Base-by-base conservation (phyloP, 2,329 filamentous ascomycete species). In the Zalaria obscura region DNA sequence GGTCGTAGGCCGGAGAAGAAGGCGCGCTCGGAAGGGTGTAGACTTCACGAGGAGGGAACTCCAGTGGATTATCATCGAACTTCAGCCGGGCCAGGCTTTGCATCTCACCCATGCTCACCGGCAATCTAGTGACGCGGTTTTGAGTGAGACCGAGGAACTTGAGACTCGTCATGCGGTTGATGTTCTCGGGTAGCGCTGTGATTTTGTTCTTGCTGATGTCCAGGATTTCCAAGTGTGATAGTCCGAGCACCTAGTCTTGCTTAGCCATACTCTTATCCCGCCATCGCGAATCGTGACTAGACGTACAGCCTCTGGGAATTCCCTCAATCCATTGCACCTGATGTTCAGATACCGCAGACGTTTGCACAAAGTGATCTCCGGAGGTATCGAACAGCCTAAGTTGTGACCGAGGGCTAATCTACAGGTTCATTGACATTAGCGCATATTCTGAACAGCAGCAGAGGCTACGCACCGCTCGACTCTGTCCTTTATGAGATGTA, bases 121-220 rank as follows among this genome's bases (percentile, higher is more conserved):
- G 89, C 11, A 96, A 67, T 50, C 88, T 80, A 48, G 85, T 79
- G 51, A 96, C 85, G 45, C 81, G 76, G 58, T 95, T 95, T 56
- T 83, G 84, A 50, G 84, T 82, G 31, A 95, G 74, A 2, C 87
- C 88, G 41, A 96, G 69, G 10, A 95, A 88, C 56, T 93, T 93
- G 48, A 96, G 67, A 2, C 85, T 93, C 4, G 79, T 80, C 53
- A 96, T 69, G 55, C 79, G 85, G 45, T 75, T 76, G 47, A 95
- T 83, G 41, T 88, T 82, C 37, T 80, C 75, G 0, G 89, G 87
- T 2, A 96, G 72, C 6, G 74, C 67, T 38, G 74, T 75, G 46
- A 96, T 78, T 58, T 82, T 85, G 58, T 96, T 96, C 52, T 84
- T 77, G 58, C 87, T 88, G 41, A 96, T 72, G 63, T 96, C 89